Base-by-base conservation (phyloP, 192 early-diverging fungal genomes). In the Geosiphon pyriformis region DNA sequence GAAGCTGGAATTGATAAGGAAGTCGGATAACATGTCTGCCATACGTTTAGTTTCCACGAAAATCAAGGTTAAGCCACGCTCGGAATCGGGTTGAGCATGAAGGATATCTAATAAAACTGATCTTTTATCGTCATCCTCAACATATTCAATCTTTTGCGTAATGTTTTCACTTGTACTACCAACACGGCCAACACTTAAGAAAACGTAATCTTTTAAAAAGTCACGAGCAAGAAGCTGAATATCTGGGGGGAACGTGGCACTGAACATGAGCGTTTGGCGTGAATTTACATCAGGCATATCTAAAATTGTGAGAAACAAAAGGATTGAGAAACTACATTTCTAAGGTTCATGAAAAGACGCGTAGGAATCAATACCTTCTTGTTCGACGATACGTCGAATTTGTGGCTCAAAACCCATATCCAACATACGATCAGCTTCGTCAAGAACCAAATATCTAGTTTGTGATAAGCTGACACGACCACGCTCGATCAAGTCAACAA, bases 401-500 rank as follows among this genome's bases (percentile, higher is more conserved):
- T 92, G 90, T 52, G 88, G 88, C 65, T 98, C 92, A 76, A 96
- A 95, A 48, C 92, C 93, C 74, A 90, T 87, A 70, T 98, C 94
- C 59, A 98, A 82, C 96, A 96, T 98, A 58, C 96, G 87, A 79
- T 98, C 96, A 27, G 93, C 94, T 77, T 97, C 94, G 69, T 99
- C 94, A 22, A 97, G 81, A 22, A 99, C 94, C 55, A 97, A 77
- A 70, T 88, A 97, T 22, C 79, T 77, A 3, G 94, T 87, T 20
- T 90, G 77, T n/a, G 84, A 85, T 20, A 97, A 73, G 33, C 90
- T 88, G 27, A 90, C 79, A 23, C 83, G 83, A 59, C 85, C 82
- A 78, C 88, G 83, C 79, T 94, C 92, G 46, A 96, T 80, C 61
- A 99, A 74, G 74, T 99, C 96, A 7, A 98, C 82, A 70, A 99